Conservation (phyloP, 192 early-diverging fungal genomes). For the Coemansia sp. region DNA sequence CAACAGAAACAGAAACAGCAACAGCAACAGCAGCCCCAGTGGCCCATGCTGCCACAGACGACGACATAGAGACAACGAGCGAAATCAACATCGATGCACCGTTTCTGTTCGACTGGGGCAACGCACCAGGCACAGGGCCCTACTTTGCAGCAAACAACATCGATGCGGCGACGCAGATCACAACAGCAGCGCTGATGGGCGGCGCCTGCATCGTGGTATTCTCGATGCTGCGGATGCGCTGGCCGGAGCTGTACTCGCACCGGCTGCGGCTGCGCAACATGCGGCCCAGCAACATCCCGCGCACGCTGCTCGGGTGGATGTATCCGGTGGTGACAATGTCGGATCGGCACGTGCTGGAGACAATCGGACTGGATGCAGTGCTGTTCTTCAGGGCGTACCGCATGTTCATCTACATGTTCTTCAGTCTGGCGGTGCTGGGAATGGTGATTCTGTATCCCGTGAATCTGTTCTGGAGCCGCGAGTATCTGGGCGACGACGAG, state of each 20-base stretch:
- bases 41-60: conserved; percentile 9
- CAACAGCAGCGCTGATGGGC: conserved; percentile 48
- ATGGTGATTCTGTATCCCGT: conserved; percentile 48
- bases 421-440: conserved; percentile 31
- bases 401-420: conserved; percentile 55
- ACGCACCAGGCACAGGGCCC: conserved; percentile 48
- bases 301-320: conserved; percentile 52
- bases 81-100: conserved; percentile 37
- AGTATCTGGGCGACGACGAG: conserved; percentile 15
- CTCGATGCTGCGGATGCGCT: conserved; percentile 45
- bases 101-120: conserved; percentile 50
- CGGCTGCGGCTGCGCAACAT: conserved; percentile 51
- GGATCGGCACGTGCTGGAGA: conserved; percentile 53
- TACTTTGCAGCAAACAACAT: conserved; percentile 52
- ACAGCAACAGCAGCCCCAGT: background rate
- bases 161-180: conserved; percentile 51
- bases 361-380: conserved; percentile 51
- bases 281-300: conserved; percentile 50
- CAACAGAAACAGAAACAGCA: background rate
- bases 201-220: conserved; percentile 35
- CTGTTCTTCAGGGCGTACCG: conserved; percentile 51
- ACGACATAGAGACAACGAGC: conserved; percentile 9
- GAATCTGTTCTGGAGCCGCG: conserved; percentile 39
- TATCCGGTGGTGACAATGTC: conserved; percentile 50
- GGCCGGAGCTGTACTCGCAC: conserved; percentile 56